Conservation (phyloP, 129 eudicot genomes). For the Gnaphalium uliginosum region DNA sequence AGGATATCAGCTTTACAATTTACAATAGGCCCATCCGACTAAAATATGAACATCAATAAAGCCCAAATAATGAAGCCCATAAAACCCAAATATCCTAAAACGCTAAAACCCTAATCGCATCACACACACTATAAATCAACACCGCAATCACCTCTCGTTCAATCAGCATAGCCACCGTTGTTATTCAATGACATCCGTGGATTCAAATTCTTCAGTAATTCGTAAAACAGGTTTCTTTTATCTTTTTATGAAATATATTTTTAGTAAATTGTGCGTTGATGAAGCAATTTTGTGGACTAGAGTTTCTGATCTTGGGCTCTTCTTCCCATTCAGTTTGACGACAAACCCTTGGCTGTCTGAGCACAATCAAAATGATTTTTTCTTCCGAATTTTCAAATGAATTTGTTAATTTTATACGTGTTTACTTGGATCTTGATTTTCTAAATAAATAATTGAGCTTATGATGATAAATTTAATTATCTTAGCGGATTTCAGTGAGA, state of each 20-base stretch:
- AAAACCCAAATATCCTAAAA: neutral
- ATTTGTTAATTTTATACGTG: neutral
- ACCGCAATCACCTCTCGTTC: too few relatives aligned
- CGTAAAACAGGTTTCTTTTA: neutral
- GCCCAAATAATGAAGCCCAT: neutral
- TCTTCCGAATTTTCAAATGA: neutral
- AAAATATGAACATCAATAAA: neutral
- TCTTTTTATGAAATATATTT: too few relatives aligned
- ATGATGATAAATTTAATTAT: slow-evolving; percentile 56
- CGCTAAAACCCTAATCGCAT: neutral
- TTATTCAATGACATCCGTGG: neutral
- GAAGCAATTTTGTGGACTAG: slow-evolving; percentile 69
- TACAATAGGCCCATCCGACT: neutral
- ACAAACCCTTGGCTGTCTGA: slow-evolving; percentile 96
- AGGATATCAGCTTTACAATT: neutral
- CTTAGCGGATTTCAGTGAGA: slow-evolving; percentile 88
- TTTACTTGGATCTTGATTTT: too few relatives aligned
- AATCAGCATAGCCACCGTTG: neutral
- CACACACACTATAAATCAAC: neutral
- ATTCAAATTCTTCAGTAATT: neutral
- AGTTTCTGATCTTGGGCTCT: slow-evolving; percentile 71
- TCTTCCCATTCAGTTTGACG: slow-evolving; percentile 49
- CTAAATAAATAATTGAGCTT: slow-evolving; percentile 25
- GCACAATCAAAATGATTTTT: slow-evolving; percentile 4
- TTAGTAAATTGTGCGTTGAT: slow-evolving; percentile 36